Percentiles rank a stretch among this genome's conserved stretches.
phyloP scores from a whole-genome alignment of 768 basidiomycete genomes.

The Hirschioporus abietinus region DNA sequence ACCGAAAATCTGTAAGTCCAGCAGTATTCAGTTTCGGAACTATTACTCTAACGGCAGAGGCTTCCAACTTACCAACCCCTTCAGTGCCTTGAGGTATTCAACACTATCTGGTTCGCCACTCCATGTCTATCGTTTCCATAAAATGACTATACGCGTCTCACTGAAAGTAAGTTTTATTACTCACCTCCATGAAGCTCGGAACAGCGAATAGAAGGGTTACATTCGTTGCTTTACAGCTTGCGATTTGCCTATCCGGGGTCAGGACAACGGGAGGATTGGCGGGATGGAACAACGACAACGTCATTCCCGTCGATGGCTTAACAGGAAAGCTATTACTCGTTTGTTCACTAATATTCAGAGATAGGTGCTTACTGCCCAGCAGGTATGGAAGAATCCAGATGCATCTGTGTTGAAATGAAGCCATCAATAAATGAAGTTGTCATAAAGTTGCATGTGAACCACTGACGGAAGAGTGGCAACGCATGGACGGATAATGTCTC shows the following conservation, averaged over 20 bases:
- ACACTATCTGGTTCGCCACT: constrained; percentile 12
- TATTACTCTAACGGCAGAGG: background rate
- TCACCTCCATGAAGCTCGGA: constrained; percentile 24
- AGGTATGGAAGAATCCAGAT: constrained; percentile 6
- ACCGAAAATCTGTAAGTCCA: constrained; percentile 26
- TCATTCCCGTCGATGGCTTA: constrained; percentile 13
- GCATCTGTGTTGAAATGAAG: constrained; percentile 7
- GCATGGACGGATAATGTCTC: constrained; percentile 15
- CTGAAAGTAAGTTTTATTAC: background rate
- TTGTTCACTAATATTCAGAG: constrained; percentile 8
- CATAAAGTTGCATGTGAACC: background rate
- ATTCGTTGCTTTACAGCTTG: constrained; percentile 10
- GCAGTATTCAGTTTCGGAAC: background rate
- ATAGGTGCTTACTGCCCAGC: constrained; percentile 9
- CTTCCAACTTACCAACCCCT: constrained; percentile 11
- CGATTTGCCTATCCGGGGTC: constrained; percentile 18
- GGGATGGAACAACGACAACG: constrained; percentile 20
- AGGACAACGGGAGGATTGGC: constrained; percentile 16
- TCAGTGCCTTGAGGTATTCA: constrained; percentile 10
- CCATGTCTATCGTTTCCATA: constrained; percentile 16
- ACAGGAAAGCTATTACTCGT: constrained; percentile 8
- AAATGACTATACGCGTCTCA: background rate
- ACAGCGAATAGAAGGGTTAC: constrained; percentile 15
- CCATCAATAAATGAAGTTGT: background rate
- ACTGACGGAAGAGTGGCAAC: constrained; percentile 22